phyloP scores from a whole-genome alignment of 352 stramenopile genomes.

The Globisporangium sylvaticum region DNA sequence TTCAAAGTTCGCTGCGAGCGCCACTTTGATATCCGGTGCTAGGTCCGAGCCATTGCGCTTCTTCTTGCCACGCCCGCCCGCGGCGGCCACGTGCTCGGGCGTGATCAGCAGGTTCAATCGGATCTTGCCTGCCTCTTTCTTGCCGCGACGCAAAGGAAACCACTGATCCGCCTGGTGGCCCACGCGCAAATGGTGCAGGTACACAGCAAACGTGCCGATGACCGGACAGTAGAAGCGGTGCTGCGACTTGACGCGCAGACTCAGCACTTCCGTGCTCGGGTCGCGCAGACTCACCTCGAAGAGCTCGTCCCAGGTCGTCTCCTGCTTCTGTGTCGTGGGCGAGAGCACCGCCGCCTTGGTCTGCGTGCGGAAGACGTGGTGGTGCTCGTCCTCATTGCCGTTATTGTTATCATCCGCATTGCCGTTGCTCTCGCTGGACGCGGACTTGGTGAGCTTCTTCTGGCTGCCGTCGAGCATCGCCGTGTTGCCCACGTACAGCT shows the following conservation, averaged over 20 bases:
- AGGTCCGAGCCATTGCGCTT: constrained; percentile 28
- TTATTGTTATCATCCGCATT: background rate
- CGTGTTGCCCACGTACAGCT: constrained; percentile 61
- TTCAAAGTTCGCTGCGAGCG: constrained; percentile 47
- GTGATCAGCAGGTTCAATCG: constrained; percentile 54
- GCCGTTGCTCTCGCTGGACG: background rate
- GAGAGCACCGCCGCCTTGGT: constrained; percentile 38
- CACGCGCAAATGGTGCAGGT: constrained; percentile 43
- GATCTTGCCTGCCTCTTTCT: constrained; percentile 37
- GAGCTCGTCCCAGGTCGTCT: constrained; percentile 70
- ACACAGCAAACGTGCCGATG: constrained; percentile 55
- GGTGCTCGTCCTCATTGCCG: constrained; percentile 6
- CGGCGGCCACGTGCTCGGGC: constrained; percentile 39
- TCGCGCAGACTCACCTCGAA: constrained; percentile 54
- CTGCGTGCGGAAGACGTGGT: constrained; percentile 60
- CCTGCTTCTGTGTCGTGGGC: constrained; percentile 43
- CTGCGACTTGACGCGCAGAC: constrained; percentile 72
- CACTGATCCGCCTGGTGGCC: constrained; percentile 45
- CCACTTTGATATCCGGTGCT: constrained; percentile 34
- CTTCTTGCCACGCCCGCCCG: constrained; percentile 18
- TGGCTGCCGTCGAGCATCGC: constrained; percentile 36
- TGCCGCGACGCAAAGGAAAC: constrained; percentile 52
- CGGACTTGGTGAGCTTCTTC: constrained; percentile 13
- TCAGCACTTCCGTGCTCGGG: constrained; percentile 49
- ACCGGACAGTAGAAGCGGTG: constrained; percentile 56